Evolutionary conservation across 2,329 filamentous ascomycete species (phyloP), one percentile per base, ranked within the genome.

Genomic region (Ophiosphaerella narmari): DNA sequence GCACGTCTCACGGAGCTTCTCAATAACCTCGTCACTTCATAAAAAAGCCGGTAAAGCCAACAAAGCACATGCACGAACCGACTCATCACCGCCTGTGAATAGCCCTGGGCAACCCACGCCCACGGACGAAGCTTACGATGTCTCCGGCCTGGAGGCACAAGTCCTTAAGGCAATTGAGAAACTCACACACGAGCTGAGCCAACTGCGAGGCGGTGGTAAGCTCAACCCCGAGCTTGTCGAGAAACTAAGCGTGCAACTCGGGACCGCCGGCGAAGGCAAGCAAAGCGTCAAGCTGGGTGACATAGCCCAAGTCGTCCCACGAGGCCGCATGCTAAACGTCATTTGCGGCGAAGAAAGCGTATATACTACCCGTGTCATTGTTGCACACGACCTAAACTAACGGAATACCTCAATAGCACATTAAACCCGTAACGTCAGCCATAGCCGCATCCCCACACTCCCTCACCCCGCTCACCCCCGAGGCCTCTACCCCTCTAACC

Each of bases 221-320:
- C 80, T 87, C 65, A 87, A 86, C 54, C 82, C 84, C 0, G 81
- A 85, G 40, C 68, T 81, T 1, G 75, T 89, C 26, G 86, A 89
- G 69, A 75, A 72, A 16, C 61, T 89, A 45, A 78, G 80, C 33
- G 86, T 89, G n/a, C 75, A 80, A 42, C 62, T 86, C 40, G 77
- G 86, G 49, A 75, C 72, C 40, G 67, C 63, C 29, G 59, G 63
- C 47, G 66, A 63, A n/a, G 65, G 63, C 35, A 83, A 80, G 50
- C 75, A 81, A 50, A 81, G 72, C 1, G 77, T 82, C 41, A 78
- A 75, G 54, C 61, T 90, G 43, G 78, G 80, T 8, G 86, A 88
- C 64, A 64, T 90, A 48, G 86, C 86, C 2, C 86, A 88, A 65
- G 83, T 89, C 13, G 76, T 89, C 34, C 84, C 85, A 0, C 85